These are phyloP conservation scores for Cenococcum geophilum DNA, from an alignment of 495 filamentous ascomycete species.

Conservation along the genomic window DNA sequence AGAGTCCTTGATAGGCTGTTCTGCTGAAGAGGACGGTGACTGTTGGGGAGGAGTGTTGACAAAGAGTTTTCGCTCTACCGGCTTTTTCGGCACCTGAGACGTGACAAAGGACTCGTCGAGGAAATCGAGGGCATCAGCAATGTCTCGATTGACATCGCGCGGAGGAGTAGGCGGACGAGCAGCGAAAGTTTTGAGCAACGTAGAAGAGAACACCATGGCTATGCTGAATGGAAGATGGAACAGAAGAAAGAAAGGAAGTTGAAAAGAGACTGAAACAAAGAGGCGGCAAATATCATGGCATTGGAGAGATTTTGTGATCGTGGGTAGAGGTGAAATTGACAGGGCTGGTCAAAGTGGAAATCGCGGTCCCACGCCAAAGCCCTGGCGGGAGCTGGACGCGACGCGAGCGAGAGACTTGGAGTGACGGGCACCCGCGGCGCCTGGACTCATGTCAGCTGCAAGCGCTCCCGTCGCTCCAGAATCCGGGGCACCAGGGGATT, in stretches of 20 bases:
- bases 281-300: neutral
- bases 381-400: no score
- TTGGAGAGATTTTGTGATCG: neutral
- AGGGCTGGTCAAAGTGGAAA: neutral
- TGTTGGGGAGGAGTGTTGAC: constrained; percentile 44
- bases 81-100: neutral
- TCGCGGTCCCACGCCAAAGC: neutral
- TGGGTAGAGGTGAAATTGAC: neutral
- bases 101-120: constrained; percentile 34
- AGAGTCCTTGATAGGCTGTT: constrained; percentile 37
- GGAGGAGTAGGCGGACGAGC: constrained; percentile 57
- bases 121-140: constrained; percentile 34
- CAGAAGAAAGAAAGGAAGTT: constrained; percentile 5
- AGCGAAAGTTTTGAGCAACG: constrained; percentile 38
- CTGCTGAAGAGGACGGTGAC: constrained; percentile 44
- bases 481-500: no score
- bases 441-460: no score
- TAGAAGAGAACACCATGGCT: constrained; percentile 34
- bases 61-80: constrained; percentile 18
- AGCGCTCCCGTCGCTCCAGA: no score
- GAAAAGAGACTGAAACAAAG: neutral
- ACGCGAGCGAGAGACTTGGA: no score
- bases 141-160: constrained; percentile 45
- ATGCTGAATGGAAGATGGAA: constrained; percentile 24
- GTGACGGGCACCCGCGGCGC: no score